Evolutionary conservation across 179 eudicot species (phyloP).

Genomic region (Spinacia oleracea): DNA sequence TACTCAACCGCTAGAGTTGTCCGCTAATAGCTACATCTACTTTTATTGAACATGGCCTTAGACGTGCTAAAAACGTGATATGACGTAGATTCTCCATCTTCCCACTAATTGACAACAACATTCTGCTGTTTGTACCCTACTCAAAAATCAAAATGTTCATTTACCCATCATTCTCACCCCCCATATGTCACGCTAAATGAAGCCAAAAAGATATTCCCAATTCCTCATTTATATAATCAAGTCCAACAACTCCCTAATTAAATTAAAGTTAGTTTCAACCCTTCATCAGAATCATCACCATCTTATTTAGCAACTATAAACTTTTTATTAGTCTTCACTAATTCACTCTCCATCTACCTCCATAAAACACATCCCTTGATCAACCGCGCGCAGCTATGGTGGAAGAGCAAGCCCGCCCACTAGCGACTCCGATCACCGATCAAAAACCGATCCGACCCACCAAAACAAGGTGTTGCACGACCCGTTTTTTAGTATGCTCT

Average conservation of each 20-base stretch:
- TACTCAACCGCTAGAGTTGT: no score
- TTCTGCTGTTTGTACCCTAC: no score
- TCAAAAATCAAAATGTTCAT: no score
- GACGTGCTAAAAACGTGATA: constrained; percentile 1
- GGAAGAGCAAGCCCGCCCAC: constrained; percentile 6
- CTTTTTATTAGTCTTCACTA: background rate
- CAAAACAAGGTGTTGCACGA: background rate
- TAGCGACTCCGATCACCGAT: background rate
- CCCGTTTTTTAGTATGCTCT: background rate
- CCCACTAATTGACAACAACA: no score
- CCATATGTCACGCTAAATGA: background rate
- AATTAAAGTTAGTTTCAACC: no score
- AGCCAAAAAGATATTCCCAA: background rate
- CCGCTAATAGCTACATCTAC: no score
- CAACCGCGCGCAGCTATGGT: constrained; percentile 6
- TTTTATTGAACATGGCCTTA: no score
- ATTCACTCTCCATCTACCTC: background rate
- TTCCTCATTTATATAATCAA: background rate
- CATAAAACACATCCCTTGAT: background rate
- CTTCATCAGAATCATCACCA: background rate
- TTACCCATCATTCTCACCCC: no score
- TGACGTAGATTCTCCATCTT: background rate
- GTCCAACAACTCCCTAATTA: background rate
- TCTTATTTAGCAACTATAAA: background rate
- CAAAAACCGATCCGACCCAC: background rate